A percentile compares a stretch with the other conserved stretches of the same genome.
Conservation (phyloP, 2,329 filamentous ascomycete species). For the Fusarium sp. region DNA sequence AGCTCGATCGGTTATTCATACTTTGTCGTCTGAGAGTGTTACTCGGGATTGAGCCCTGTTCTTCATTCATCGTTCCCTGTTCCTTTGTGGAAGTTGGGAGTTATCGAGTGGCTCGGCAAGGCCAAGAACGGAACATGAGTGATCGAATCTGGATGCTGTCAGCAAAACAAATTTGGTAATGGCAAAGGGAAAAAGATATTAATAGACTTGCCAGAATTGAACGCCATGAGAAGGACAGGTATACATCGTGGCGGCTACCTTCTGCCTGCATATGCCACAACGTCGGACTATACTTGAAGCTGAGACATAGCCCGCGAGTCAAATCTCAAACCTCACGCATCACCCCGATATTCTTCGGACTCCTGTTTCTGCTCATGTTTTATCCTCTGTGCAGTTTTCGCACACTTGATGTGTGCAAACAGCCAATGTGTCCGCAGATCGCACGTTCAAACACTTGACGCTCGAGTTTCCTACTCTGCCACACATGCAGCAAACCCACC, state of each 20-base stretch:
- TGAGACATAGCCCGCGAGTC: constrained; percentile 25
- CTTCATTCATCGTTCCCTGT: neutral
- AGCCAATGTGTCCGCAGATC: constrained; percentile 60
- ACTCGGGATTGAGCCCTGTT: constrained; percentile 5
- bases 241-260: constrained; percentile 17
- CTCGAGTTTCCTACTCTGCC: constrained; percentile 59
- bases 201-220: constrained; percentile 25
- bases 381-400: constrained; percentile 53
- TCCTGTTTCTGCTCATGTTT: constrained; percentile 5
- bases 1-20: constrained; percentile 14
- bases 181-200: constrained; percentile 1
- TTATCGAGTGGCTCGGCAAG: neutral
- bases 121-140: constrained; percentile 13
- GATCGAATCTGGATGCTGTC: constrained; percentile 22
- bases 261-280: constrained; percentile 20
- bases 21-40: constrained; percentile 1
- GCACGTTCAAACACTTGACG: constrained; percentile 60
- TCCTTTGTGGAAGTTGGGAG: neutral
- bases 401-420: constrained; percentile 66
- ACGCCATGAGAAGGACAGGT: constrained; percentile 13
- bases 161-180: constrained; percentile 8
- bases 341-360: constrained; percentile 34
- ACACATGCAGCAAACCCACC: constrained; percentile 65
- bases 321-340: constrained; percentile 6
- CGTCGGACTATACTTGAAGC: constrained; percentile 27